Evolutionary conservation across 805 yeast species (phyloP).

Genomic region (Starmerella davenportii): DNA sequence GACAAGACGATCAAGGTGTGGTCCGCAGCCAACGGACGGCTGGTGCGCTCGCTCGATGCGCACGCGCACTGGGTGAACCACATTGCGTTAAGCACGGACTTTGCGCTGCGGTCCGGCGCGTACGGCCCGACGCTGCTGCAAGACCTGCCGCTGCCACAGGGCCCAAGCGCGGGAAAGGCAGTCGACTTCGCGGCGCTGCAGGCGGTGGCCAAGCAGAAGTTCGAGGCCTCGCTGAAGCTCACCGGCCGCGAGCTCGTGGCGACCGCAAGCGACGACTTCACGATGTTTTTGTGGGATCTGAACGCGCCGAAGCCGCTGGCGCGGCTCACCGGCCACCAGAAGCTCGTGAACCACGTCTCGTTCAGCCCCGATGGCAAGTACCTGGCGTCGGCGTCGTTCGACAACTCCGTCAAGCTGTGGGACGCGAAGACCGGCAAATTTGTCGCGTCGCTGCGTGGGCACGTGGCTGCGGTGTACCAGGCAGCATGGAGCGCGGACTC

Average conservation of each 20-base stretch:
- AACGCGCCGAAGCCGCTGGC: constrained; percentile 66
- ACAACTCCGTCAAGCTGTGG: constrained; percentile 90
- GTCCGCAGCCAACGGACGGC: constrained; percentile 64
- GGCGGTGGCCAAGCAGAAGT: constrained; percentile 43
- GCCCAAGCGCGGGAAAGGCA: constrained; percentile 22
- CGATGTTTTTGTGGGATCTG: constrained; percentile 90
- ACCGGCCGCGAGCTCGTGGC: constrained; percentile 64
- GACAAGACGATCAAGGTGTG: constrained; percentile 87
- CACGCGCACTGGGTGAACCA: constrained; percentile 99
- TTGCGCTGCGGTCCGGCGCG: constrained; percentile 71
- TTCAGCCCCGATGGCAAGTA: constrained; percentile 90
- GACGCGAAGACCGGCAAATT: constrained; percentile 87
- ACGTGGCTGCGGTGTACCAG: constrained; percentile 94
- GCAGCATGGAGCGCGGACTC: constrained; percentile 96
- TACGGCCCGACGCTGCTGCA: constrained; percentile 32
- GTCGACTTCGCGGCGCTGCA: constrained; percentile 31
- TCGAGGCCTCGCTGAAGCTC: constrained; percentile 41
- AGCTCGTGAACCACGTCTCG: constrained; percentile 84
- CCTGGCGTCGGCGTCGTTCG: constrained; percentile 85
- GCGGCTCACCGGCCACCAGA: constrained; percentile 95
- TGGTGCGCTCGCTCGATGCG: constrained; percentile 59
- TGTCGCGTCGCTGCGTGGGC: constrained; percentile 81
- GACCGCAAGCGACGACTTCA: constrained; percentile 91
- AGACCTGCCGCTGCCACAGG: constrained; percentile 7
- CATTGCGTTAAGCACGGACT: constrained; percentile 77